These are phyloP conservation scores for Tilletia setariae DNA, from an alignment of 1,284 basidiomycete genomes.

Conservation along the genomic window DNA sequence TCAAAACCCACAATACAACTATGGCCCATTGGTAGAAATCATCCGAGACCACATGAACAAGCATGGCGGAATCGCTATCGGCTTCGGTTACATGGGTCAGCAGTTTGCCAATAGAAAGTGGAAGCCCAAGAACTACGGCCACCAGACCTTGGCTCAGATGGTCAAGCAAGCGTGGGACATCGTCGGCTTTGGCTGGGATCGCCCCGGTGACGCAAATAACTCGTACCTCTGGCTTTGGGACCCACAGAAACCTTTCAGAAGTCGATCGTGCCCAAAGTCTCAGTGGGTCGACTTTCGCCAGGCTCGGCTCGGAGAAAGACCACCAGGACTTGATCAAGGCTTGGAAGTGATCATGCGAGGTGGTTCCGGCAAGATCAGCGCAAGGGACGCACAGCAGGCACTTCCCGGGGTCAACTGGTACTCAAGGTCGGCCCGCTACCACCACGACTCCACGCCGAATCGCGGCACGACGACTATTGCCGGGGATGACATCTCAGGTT, in stretches of 20 bases:
- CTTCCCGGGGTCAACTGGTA: background rate
- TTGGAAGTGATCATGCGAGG: background rate
- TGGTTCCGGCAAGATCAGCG: background rate
- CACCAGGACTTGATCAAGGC: background rate
- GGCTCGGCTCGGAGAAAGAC: background rate
- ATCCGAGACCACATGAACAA: background rate
- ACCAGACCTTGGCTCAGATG: background rate
- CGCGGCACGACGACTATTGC: background rate
- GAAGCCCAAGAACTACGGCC: background rate
- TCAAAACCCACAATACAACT: background rate
- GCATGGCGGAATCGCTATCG: background rate
- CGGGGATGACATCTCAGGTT: background rate
- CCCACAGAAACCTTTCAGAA: background rate
- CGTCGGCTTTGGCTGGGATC: background rate
- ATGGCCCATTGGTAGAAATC: background rate
- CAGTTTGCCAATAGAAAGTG: background rate
- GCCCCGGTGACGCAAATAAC: background rate
- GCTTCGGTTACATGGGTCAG: slow-evolving; percentile 1
- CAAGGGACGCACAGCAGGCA: background rate
- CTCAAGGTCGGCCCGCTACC: background rate
- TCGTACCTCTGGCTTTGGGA: slow-evolving; percentile 5
- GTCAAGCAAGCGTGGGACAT: background rate
- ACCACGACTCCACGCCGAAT: background rate
- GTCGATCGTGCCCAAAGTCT: background rate
- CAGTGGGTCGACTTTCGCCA: background rate